Conservation (phyloP, 352 stramenopile species). For the Globisporangium megalacanthum region DNA sequence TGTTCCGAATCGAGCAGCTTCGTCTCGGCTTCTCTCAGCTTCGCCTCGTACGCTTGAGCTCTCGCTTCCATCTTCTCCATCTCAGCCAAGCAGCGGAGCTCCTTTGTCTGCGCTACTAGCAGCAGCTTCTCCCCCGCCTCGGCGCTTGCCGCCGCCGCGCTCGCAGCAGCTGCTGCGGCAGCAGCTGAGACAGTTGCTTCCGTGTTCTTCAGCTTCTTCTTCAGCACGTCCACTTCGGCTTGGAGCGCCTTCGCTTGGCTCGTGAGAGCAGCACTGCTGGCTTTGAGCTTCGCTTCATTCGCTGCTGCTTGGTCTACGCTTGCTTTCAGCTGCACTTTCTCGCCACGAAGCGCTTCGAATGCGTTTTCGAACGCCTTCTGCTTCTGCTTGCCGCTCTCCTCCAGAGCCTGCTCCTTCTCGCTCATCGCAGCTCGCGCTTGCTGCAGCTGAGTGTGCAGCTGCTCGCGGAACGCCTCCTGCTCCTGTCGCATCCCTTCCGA, state of each 20-base stretch:
- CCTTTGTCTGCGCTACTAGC: slow-evolving; percentile 68
- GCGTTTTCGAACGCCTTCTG: slow-evolving; percentile 22
- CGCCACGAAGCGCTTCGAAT: slow-evolving; percentile 26
- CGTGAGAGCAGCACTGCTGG: slow-evolving; percentile 25
- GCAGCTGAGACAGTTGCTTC: slow-evolving; percentile 12
- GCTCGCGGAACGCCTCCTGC: slow-evolving; percentile 43
- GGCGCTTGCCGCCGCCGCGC: slow-evolving; percentile 7
- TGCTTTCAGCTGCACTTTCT: slow-evolving; percentile 37
- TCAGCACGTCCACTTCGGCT: slow-evolving; percentile 37
- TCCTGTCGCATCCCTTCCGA: slow-evolving; percentile 67
- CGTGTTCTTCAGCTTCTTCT: slow-evolving; percentile 22
- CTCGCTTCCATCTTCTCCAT: slow-evolving; percentile 70
- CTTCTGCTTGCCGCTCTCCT: slow-evolving; percentile 38
- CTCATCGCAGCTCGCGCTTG: slow-evolving; percentile 32
- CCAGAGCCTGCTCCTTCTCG: slow-evolving; percentile 40
- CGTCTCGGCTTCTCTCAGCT: slow-evolving; percentile 26
- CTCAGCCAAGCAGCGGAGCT: slow-evolving; percentile 59
- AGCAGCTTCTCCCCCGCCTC: slow-evolving; percentile 47
- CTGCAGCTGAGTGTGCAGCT: slow-evolving; percentile 52
- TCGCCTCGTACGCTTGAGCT: slow-evolving; percentile 37
- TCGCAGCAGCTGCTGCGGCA: slow-evolving; percentile 2
- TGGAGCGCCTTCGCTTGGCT: slow-evolving; percentile 26
- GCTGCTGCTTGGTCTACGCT: slow-evolving; percentile 30
- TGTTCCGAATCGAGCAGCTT: slow-evolving; percentile 29
- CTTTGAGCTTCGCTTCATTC: slow-evolving; percentile 27